A percentile compares a stretch with the other conserved stretches of the same genome.
Evolutionary conservation across 305 asterid genomes (phyloP).

Genomic region (Fraxinus ornus): DNA sequence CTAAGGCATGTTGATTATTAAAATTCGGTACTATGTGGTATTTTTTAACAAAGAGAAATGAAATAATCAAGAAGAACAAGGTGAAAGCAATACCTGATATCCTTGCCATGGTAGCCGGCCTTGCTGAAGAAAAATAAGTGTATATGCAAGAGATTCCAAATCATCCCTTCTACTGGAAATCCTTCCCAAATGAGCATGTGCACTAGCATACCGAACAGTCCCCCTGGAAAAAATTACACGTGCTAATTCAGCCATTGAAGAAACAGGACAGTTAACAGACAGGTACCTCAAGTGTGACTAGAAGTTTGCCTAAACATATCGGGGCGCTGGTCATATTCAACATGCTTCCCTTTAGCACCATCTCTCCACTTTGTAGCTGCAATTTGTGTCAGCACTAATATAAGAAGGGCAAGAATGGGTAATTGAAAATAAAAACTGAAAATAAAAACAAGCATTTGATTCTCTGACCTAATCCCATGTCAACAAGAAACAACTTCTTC

Average conservation of each 20-base stretch:
- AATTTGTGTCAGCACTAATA: conserved; percentile 10
- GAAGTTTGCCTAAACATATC: conserved; percentile 81
- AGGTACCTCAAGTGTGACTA: conserved; percentile 25
- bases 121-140: conserved; percentile 84
- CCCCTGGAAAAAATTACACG: conserved; percentile 57
- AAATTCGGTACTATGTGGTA: neutral
- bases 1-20: neutral
- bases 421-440: conserved; percentile 11
- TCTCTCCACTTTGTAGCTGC: conserved; percentile 97
- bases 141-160: conserved; percentile 96
- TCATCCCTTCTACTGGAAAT: conserved; percentile 95
- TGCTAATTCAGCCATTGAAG: neutral
- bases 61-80: conserved; percentile 7
- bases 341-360: conserved; percentile 84
- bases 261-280: neutral
- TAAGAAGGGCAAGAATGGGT: conserved; percentile 4
- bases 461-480: conserved; percentile 77
- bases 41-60: too few species aligned
- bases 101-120: conserved; percentile 99
- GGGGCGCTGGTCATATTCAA: conserved; percentile 97
- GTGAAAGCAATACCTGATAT: conserved; percentile 55
- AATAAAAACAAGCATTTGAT: neutral
- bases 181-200: conserved; percentile 94
- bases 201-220: conserved; percentile 92
- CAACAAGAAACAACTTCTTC: conserved; percentile 91